A percentile compares a stretch with the other conserved stretches of the same genome.
These are phyloP conservation scores for Arctium minus DNA, from an alignment of 129 eudicot genomes.

Conservation along the genomic window DNA sequence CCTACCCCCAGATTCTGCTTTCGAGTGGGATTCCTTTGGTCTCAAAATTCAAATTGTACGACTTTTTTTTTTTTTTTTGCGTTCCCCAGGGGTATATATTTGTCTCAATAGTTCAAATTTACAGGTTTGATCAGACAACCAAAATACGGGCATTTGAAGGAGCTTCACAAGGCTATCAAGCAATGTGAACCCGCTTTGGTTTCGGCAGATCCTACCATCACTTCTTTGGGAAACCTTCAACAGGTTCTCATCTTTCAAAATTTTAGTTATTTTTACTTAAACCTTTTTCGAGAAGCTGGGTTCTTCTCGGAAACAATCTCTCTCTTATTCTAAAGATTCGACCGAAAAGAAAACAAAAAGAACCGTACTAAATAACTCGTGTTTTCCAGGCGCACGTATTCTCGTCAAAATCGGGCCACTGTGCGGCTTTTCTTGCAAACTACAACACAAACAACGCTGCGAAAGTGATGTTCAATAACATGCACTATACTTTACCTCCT, in stretches of 20 bases:
- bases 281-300: too few relatives aligned
- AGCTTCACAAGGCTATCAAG: constrained; percentile 58
- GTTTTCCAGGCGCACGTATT: constrained; percentile 45
- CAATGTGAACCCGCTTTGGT: constrained; percentile 50
- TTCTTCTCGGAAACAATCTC: too few relatives aligned
- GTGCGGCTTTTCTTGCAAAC: constrained; percentile 54
- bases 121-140: constrained; percentile 61
- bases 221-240: constrained; percentile 42
- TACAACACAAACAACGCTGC: constrained; percentile 37
- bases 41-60: neutral
- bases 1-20: neutral
- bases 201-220: constrained; percentile 44
- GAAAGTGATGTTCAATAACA: constrained; percentile 48
- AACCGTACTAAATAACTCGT: neutral
- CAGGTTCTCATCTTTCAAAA: constrained; percentile 25
- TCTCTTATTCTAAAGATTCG: neutral
- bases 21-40: neutral
- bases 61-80: neutral
- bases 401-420: constrained; percentile 36
- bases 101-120: neutral
- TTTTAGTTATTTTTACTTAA: neutral
- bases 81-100: neutral
- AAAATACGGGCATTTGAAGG: constrained; percentile 53
- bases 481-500: constrained; percentile 55
- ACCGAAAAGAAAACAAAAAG: neutral